Conservation (phyloP, 202 grass and related monocot genomes). For the Brachypodium distachyon region DNA sequence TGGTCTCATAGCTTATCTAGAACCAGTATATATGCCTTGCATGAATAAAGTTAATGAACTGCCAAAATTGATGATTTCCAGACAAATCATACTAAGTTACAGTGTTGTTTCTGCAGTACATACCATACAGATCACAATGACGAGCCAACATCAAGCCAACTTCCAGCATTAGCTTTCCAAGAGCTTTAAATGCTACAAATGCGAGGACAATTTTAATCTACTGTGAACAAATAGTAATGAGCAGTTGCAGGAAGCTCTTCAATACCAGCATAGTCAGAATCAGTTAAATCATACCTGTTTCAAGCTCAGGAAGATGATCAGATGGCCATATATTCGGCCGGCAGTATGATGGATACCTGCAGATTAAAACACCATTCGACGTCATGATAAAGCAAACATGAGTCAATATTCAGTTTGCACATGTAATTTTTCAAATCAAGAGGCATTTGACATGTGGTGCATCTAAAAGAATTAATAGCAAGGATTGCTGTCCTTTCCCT, state of each 20-base stretch:
- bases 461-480: background rate
- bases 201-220: background rate
- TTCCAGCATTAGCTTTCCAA: slow-evolving; percentile 83
- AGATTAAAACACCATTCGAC: background rate
- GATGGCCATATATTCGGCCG: slow-evolving; percentile 83
- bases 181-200: slow-evolving; percentile 73
- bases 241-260: background rate
- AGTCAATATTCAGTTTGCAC: background rate
- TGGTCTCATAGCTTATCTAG: background rate
- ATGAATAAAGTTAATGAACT: background rate
- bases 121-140: slow-evolving; percentile 88
- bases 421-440: background rate
- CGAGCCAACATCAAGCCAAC: slow-evolving; percentile 85
- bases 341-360: slow-evolving; percentile 91
- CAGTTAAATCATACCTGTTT: slow-evolving; percentile 45
- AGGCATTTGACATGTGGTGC: background rate
- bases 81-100: background rate
- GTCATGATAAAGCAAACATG: background rate
- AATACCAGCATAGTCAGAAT: background rate
- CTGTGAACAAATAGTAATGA: background rate
- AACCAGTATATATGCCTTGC: background rate
- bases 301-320: slow-evolving; percentile 62
- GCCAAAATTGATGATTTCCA: background rate
- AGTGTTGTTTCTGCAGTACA: background rate
- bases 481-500: background rate